Base-by-base conservation (phyloP, 352 stramenopile species). In the Phytophthora melonis region DNA sequence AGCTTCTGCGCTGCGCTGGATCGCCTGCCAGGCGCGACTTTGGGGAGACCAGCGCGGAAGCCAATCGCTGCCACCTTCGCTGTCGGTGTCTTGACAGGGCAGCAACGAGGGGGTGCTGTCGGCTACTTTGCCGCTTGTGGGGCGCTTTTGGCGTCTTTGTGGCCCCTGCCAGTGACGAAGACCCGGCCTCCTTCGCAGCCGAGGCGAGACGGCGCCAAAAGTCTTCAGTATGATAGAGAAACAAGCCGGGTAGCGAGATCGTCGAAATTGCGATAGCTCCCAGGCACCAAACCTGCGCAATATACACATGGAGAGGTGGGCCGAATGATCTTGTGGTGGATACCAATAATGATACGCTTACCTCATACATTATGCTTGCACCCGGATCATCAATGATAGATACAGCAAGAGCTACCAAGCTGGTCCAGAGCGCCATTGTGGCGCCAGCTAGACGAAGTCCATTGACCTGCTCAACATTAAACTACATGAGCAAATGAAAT, bases 211-310 rank as follows among this genome's bases (percentile, higher is more conserved):
- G 77, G 25, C 78, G 77, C 86, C 84, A 90, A 64, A 90, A 89
- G 5, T 88, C 68, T 47, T 92, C 81, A 1, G 66, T 81, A 62
- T 89, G 74, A 43, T 85, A 82, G 5, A 91, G 66, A 54, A 88
- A 52, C 11, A 93, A 58, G 19, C 71, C 65, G 1, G 77, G 80
- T 23, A 82, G 57, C 1, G 79, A 77, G 30, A 82, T 63, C 3
- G 75, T 58, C 1, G 79, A 81, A 19, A 93, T 72, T 1, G 74
- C 81, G 58, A 91, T 85, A n/a, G 66, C 71, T 6, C 84, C 86
- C 3, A 93, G 61, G 3, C 77, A 89, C 86, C 86, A 93, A 18
- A 78, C 67, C 84, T 91, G 58, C 19, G 11, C 1, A 64, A 58
- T 16, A n/a, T 50, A 16, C 19, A n/a, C 41, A 50, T 10, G 11